Evolutionary conservation across 495 filamentous ascomycete genomes (phyloP).

Genomic region (Astrocystis sublimbata): DNA sequence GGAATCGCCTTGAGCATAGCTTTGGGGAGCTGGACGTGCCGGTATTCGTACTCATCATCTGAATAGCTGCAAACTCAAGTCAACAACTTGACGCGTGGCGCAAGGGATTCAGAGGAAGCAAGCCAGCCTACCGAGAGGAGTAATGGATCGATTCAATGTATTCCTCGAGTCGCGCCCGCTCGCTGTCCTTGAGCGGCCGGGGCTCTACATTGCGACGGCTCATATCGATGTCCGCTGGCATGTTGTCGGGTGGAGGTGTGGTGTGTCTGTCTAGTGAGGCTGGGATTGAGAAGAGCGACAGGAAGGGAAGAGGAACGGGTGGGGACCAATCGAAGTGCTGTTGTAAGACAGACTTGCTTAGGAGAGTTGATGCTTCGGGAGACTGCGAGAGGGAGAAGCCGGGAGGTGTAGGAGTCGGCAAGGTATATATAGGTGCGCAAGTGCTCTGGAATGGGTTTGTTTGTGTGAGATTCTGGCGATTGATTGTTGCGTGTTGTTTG

Average conservation of each 20-base stretch:
- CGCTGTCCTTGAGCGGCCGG: conserved; percentile 73
- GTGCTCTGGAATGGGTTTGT: neutral
- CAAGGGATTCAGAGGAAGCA: neutral
- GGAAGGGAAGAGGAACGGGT: neutral
- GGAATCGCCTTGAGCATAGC: conserved; percentile 97
- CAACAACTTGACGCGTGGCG: conserved; percentile 10
- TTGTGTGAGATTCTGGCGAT: conserved; percentile 1
- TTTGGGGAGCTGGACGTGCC: conserved; percentile 96
- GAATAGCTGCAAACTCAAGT: conserved; percentile 62
- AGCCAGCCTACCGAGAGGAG: conserved; percentile 74
- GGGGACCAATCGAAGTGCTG: neutral
- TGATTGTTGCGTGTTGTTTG: conserved; percentile 10
- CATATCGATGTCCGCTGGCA: conserved; percentile 71
- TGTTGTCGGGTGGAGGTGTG: conserved; percentile 13
- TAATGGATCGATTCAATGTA: conserved; percentile 93
- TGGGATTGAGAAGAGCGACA: neutral
- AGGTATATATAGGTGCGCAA: neutral
- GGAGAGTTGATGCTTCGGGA: neutral
- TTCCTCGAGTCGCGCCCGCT: conserved; percentile 82
- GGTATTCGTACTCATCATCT: conserved; percentile 88
- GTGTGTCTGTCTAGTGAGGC: too few species aligned
- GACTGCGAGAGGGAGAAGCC: neutral
- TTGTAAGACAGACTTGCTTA: neutral
- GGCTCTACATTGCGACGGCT: conserved; percentile 81
- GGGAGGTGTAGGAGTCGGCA: neutral